A percentile compares a stretch with the other conserved stretches of the same genome.
phyloP scores from a whole-genome alignment of 1,284 basidiomycete genomes.

The Pseudozyma flocculosa region DNA sequence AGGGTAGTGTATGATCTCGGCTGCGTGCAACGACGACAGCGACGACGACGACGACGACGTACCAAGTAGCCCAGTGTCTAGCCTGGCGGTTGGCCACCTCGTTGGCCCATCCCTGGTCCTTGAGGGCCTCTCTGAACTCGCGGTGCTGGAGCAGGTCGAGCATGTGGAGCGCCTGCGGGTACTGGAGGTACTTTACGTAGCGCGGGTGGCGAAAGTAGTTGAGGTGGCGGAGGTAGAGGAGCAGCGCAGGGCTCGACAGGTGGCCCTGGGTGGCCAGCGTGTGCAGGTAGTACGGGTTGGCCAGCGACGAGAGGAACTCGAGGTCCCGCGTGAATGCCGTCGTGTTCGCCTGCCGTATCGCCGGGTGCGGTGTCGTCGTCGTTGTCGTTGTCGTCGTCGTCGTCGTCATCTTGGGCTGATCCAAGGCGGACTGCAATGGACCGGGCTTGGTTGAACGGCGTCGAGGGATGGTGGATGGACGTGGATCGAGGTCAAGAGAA shows the following conservation, averaged over 20 bases:
- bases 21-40: too few relatives aligned
- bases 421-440: too few relatives aligned
- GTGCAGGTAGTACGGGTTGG: slow-evolving; percentile 51
- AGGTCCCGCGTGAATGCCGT: slow-evolving; percentile 46
- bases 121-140: slow-evolving; percentile 41
- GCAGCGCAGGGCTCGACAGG: slow-evolving; percentile 35
- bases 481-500: too few relatives aligned
- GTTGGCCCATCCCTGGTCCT: slow-evolving; percentile 41
- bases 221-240: slow-evolving; percentile 43
- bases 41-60: slow-evolving; percentile 4
- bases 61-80: slow-evolving; percentile 53
- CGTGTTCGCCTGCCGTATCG: slow-evolving; percentile 30
- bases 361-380: slow-evolving; percentile 1
- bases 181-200: slow-evolving; percentile 49
- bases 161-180: slow-evolving; percentile 49
- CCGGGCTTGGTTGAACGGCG: too few relatives aligned
- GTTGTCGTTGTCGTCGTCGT: too few relatives aligned
- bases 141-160: slow-evolving; percentile 37
- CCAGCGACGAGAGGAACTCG: slow-evolving; percentile 50
- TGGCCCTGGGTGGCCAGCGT: slow-evolving; percentile 40
- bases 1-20: too few relatives aligned
- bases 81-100: slow-evolving; percentile 44
- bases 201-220: slow-evolving; percentile 44
- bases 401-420: too few relatives aligned
- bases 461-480: too few relatives aligned